These are phyloP conservation scores for Pigoraptor vietnamica DNA, from an alignment of 78 protist species.

Conservation along the genomic window DNA sequence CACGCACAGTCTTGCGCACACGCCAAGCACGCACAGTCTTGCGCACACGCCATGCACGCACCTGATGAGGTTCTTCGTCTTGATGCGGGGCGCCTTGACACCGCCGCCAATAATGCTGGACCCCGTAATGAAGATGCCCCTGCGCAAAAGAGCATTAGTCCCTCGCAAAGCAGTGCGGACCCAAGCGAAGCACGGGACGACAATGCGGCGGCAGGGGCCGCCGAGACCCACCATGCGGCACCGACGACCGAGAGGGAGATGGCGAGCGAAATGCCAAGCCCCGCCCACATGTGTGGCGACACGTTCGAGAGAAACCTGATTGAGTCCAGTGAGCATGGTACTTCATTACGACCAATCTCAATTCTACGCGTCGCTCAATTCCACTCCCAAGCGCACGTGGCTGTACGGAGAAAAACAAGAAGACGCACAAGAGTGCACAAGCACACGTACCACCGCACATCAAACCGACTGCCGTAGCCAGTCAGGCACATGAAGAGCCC, in stretches of 20 bases:
- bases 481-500: background rate
- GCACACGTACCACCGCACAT: background rate
- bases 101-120: conserved; percentile 89
- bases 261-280: conserved; percentile 79
- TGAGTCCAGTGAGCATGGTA: background rate
- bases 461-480: background rate
- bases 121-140: conserved; percentile 92
- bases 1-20: background rate
- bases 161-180: background rate
- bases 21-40: background rate
- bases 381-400: background rate
- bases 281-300: conserved; percentile 76
- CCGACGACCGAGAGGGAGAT: conserved; percentile 94
- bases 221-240: conserved; percentile 93
- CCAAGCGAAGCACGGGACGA: background rate
- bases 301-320: background rate
- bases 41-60: background rate
- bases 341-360: too few species aligned
- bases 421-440: background rate
- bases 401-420: background rate
- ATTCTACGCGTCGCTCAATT: too few species aligned
- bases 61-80: conserved; percentile 89
- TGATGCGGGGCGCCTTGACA: conserved; percentile 87
- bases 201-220: too few species aligned
- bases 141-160: conserved; percentile 4